phyloP scores from a whole-genome alignment of 129 eudicot genomes.

The Lactuca saligna region DNA sequence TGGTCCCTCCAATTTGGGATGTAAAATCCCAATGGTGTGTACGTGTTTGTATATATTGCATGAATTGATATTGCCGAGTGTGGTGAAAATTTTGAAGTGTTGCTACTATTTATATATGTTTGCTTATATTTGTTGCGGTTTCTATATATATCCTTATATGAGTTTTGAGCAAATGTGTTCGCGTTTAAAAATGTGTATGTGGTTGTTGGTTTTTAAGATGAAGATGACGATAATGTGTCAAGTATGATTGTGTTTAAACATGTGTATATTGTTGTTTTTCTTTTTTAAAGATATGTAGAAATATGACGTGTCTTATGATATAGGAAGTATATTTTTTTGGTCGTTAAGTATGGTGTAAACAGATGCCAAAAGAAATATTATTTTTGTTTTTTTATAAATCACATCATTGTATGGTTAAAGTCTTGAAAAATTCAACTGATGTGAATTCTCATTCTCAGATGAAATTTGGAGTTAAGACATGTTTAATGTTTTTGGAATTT shows the following conservation, averaged over 20 bases:
- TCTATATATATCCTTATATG: too few relatives aligned
- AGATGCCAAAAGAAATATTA: not conserved
- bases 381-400: not conserved
- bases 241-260: not conserved
- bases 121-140: not conserved
- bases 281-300: too few relatives aligned
- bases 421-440: not conserved
- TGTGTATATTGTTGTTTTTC: not conserved
- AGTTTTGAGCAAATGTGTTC: not conserved
- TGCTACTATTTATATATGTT: not conserved
- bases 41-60: not conserved
- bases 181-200: not conserved
- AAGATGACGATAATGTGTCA: not conserved
- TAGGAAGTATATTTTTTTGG: not conserved
- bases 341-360: not conserved
- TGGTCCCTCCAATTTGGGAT: not conserved
- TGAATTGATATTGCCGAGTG: not conserved
- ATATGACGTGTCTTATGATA: not conserved
- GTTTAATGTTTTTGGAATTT: too few relatives aligned
- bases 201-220: not conserved
- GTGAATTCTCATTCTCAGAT: not conserved
- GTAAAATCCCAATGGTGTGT: not conserved
- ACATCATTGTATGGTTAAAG: not conserved
- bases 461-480: too few relatives aligned
- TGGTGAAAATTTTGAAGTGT: not conserved